Percentiles rank a stretch among this genome's conserved stretches.
phyloP scores from a whole-genome alignment of 139 green algal species.

The Klebsormidium nitens region DNA sequence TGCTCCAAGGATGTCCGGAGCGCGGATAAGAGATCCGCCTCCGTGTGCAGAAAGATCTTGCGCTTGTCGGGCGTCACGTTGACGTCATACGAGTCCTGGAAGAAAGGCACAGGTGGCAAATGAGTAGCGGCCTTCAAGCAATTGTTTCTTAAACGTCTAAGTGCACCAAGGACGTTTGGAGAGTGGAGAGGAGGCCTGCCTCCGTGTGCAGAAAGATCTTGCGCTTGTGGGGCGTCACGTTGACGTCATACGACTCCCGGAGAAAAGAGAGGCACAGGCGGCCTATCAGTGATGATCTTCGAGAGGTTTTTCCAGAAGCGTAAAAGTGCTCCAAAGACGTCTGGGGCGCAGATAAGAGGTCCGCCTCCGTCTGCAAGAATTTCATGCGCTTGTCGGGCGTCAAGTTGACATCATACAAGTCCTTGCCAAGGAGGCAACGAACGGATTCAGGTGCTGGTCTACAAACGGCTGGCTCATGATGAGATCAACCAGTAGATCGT shows the following conservation, averaged over 20 bases:
- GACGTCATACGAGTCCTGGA: constrained; percentile 71
- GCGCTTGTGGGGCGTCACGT: constrained; percentile 95
- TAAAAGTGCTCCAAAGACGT: constrained; percentile 56
- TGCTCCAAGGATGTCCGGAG: constrained; percentile 57
- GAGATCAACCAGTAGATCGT: too few species aligned
- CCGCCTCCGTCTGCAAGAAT: constrained; percentile 48
- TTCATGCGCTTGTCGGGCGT: constrained; percentile 91
- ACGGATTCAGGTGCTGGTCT: too few species aligned
- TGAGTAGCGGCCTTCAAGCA: too few species aligned
- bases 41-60: constrained; percentile 51
- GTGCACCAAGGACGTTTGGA: constrained; percentile 55
- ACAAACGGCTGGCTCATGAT: too few species aligned
- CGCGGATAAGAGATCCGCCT: constrained; percentile 47
- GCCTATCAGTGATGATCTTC: too few species aligned
- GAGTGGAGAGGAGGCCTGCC: constrained; percentile 43
- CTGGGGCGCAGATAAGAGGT: constrained; percentile 52
- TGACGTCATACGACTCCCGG: constrained; percentile 77
- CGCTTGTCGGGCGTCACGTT: constrained; percentile 97
- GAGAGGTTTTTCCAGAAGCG: constrained; percentile 5
- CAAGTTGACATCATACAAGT: constrained; percentile 85
- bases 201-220: constrained; percentile 55
- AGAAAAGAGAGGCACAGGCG: too few species aligned
- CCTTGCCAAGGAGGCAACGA: too few species aligned
- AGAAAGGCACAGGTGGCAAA: too few species aligned
- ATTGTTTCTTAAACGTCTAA: too few species aligned